These are phyloP conservation scores for Aspergillus diversus DNA, from an alignment of 495 filamentous ascomycete genomes.

Conservation along the genomic window DNA sequence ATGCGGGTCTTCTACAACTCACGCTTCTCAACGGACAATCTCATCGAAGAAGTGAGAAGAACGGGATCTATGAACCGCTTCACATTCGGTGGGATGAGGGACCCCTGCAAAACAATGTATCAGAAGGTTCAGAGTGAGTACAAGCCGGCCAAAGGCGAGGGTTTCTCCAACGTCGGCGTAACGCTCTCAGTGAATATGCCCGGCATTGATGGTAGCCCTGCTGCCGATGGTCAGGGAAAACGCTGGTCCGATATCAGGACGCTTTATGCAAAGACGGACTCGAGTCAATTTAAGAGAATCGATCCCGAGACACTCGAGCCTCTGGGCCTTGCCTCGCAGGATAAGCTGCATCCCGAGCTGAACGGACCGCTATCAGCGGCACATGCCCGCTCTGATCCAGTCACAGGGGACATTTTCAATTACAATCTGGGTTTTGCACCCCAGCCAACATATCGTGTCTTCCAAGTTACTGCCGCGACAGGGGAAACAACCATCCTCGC, in stretches of 20 bases:
- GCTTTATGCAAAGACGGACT: constrained; percentile 66
- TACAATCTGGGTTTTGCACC: constrained; percentile 64
- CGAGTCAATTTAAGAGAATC: constrained; percentile 56
- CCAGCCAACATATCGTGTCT: constrained; percentile 64
- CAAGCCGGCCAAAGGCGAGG: constrained; percentile 23
- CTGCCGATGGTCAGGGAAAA: constrained; percentile 25
- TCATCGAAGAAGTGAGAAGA: constrained; percentile 56
- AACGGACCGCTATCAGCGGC: constrained; percentile 64
- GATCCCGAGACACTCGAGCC: constrained; percentile 74
- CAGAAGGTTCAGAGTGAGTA: constrained; percentile 65
- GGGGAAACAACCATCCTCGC: constrained; percentile 73
- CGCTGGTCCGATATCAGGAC: constrained; percentile 41
- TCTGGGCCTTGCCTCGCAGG: constrained; percentile 59
- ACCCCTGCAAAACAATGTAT: constrained; percentile 72
- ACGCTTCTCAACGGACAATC: constrained; percentile 60
- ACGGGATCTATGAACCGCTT: constrained; percentile 49
- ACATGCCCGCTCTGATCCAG: constrained; percentile 70
- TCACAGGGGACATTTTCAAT: constrained; percentile 77
- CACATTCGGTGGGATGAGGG: constrained; percentile 65
- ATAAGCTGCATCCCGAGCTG: constrained; percentile 64
- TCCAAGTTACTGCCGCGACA: constrained; percentile 59
- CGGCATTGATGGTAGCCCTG: constrained; percentile 35
- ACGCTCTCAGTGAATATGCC: constrained; percentile 62
- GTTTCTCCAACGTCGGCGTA: constrained; percentile 59
- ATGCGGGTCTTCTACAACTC: constrained; percentile 70